Conservation (phyloP, 495 filamentous ascomycete genomes). For the Tuber indicum region DNA sequence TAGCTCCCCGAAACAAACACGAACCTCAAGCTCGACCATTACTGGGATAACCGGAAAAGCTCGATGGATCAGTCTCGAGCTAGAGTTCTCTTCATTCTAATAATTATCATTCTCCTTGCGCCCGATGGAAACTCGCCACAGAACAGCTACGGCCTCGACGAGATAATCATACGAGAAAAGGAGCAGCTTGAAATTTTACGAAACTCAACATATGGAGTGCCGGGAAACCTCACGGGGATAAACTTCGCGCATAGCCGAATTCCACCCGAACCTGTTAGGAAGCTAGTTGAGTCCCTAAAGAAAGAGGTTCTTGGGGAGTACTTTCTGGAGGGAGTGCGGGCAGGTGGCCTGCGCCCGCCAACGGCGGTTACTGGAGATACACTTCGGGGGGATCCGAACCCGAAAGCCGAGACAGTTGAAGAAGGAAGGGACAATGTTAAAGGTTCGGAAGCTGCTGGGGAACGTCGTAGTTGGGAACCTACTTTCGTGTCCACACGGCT, state of each 20-base stretch:
- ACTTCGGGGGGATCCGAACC: not conserved
- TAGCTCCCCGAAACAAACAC: conserved; percentile 4
- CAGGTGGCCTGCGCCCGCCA: not conserved
- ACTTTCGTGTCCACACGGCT: not conserved
- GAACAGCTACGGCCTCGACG: conserved; percentile 28
- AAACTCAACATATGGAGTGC: conserved; percentile 39
- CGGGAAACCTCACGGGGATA: conserved; percentile 40
- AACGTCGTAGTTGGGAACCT: conserved; percentile 7
- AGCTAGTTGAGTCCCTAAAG: conserved; percentile 22
- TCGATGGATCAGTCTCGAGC: conserved; percentile 41
- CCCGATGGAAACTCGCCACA: conserved; percentile 33
- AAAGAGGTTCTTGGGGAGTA: conserved; percentile 30
- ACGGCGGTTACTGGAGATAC: not conserved
- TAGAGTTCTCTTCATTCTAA: conserved; percentile 33
- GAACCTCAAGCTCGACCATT: conserved; percentile 14
- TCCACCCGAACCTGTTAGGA: conserved; percentile 32
- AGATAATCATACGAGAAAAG: conserved; percentile 35
- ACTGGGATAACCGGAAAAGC: not conserved
- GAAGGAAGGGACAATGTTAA: not conserved
- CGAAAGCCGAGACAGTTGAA: not conserved
- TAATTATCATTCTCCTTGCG: conserved; percentile 38
- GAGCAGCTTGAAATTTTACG: conserved; percentile 29
- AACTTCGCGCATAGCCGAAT: conserved; percentile 9
- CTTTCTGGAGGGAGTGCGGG: conserved; percentile 7
- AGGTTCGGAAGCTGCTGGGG: not conserved